Percentiles rank a stretch among this genome's conserved stretches.
These are phyloP conservation scores for Pneumocystis wakefieldiae DNA, from an alignment of 1,139 yeast species.

Conservation along the genomic window DNA sequence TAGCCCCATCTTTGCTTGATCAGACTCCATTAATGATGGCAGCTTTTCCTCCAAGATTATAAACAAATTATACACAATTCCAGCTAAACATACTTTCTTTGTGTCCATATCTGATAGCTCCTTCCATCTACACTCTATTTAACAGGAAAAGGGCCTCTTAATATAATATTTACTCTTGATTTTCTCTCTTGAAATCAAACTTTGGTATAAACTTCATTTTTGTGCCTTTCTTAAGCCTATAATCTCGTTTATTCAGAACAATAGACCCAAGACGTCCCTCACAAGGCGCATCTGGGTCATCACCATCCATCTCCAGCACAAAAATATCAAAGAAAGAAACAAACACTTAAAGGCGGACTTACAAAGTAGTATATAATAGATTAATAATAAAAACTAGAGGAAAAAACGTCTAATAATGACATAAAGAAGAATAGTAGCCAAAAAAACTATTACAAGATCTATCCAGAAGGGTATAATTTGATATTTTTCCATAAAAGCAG, in stretches of 20 bases:
- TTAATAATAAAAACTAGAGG: not conserved
- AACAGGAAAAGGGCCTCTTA: not conserved
- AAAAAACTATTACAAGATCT: not conserved
- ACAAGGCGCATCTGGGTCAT: not conserved
- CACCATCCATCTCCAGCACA: not conserved
- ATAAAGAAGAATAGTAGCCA: not conserved
- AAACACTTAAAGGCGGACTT: not conserved
- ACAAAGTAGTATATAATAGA: not conserved
- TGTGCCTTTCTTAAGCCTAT: not conserved
- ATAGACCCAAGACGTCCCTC: slow-evolving; percentile 1
- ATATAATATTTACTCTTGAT: not conserved
- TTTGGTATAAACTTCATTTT: slow-evolving; percentile 1
- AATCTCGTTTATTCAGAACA: not conserved
- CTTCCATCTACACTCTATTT: not conserved
- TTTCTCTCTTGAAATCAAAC: not conserved
- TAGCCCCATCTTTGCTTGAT: not conserved
- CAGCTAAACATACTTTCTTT: not conserved
- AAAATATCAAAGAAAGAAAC: not conserved
- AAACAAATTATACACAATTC: not conserved
- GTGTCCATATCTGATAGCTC: not conserved
- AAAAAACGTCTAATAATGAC: not conserved
- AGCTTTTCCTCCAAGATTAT: not conserved
- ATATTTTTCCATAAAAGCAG: not conserved
- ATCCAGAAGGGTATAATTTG: not conserved
- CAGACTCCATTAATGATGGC: not conserved